Evolutionary conservation across 2,329 filamentous ascomycete genomes (phyloP).

Genomic region (Paecilomyces fulvus): DNA sequence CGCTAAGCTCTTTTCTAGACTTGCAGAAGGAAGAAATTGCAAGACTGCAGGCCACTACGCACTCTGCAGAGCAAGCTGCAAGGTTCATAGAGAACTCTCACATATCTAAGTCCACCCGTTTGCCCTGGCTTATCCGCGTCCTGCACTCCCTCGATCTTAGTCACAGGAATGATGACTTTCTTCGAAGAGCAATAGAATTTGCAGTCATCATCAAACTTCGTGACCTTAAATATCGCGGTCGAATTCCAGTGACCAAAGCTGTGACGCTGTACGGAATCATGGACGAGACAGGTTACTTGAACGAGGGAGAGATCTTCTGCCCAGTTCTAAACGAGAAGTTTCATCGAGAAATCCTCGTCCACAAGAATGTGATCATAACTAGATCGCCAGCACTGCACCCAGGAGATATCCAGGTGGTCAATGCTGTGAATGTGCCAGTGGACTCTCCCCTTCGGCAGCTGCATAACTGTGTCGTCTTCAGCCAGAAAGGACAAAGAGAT

Average conservation of each 20-base stretch:
- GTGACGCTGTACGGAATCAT: constrained; percentile 75
- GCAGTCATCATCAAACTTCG: constrained; percentile 62
- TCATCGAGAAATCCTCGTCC: constrained; percentile 21
- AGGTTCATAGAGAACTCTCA: constrained; percentile 55
- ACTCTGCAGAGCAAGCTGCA: constrained; percentile 52
- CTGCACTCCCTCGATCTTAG: constrained; percentile 48
- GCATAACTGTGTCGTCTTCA: constrained; percentile 72
- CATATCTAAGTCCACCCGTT: constrained; percentile 51
- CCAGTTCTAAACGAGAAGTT: constrained; percentile 41
- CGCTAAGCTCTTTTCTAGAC: constrained; percentile 50
- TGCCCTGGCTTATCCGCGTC: constrained; percentile 56
- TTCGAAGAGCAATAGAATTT: constrained; percentile 63
- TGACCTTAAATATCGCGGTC: constrained; percentile 67
- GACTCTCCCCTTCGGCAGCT: constrained; percentile 54
- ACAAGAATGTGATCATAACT: constrained; percentile 53
- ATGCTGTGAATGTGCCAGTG: constrained; percentile 50
- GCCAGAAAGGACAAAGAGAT: constrained; percentile 60
- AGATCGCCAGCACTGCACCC: constrained; percentile 75
- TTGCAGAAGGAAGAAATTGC: constrained; percentile 57
- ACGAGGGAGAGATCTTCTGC: constrained; percentile 61
- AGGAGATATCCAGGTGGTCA: constrained; percentile 64
- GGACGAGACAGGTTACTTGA: constrained; percentile 65
- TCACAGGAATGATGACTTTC: constrained; percentile 60
- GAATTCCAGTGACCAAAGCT: constrained; percentile 62
- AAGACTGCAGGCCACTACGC: constrained; percentile 51